phyloP scores from a whole-genome alignment of 2,329 filamentous ascomycete species.

The Epichloe sibirici region DNA sequence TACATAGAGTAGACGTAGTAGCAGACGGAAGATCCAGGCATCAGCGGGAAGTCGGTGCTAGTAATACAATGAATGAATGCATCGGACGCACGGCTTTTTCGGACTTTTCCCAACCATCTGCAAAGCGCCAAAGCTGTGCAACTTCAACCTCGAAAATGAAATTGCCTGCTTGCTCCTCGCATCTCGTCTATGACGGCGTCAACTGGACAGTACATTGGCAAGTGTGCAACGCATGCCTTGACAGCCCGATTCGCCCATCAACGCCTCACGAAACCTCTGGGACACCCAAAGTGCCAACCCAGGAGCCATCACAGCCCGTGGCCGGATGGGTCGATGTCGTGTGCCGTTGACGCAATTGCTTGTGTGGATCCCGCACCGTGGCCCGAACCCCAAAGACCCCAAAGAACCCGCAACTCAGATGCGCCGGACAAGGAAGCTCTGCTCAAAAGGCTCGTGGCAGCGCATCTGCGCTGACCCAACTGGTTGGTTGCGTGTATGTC shows the following conservation, averaged over 20 bases:
- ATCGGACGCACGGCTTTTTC: no score
- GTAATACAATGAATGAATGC: no score
- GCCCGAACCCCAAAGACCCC: no score
- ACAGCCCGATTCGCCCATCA: neutral
- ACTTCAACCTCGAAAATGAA: no score
- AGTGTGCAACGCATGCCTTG: neutral
- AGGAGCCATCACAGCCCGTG: neutral
- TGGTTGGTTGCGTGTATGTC: neutral
- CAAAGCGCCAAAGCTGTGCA: no score
- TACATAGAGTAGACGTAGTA: no score
- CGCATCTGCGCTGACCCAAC: neutral
- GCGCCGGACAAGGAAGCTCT: neutral
- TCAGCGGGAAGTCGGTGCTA: no score
- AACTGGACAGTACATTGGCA: no score
- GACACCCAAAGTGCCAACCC: neutral
- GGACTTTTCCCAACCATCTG: no score
- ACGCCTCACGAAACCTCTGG: neutral
- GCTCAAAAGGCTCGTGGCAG: neutral
- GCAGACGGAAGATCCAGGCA: no score
- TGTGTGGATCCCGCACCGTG: neutral
- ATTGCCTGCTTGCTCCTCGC: no score
- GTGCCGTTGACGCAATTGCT: neutral
- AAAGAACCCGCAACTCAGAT: neutral
- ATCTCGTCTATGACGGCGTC: no score
- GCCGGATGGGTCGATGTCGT: conserved; percentile 1